phyloP scores from a whole-genome alignment of 2,329 filamentous ascomycete species.

The Ambrosiella cleistominuta region DNA sequence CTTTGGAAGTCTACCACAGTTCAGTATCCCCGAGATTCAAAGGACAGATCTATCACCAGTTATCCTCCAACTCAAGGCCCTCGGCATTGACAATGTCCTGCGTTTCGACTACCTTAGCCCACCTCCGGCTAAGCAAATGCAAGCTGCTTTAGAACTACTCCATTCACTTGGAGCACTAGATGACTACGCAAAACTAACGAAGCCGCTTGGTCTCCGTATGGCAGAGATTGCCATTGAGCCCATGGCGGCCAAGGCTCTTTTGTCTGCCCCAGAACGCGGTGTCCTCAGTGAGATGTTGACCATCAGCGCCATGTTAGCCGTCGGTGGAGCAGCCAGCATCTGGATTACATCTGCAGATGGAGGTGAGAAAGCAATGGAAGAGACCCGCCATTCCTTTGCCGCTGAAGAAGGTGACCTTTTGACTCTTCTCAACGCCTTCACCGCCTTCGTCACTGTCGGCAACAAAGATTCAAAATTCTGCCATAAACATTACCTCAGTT shows the following conservation, averaged over 20 bases:
- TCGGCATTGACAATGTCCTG: conserved; percentile 87
- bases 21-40: conserved; percentile 78
- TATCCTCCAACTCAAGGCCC: conserved; percentile 78
- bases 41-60: conserved; percentile 77
- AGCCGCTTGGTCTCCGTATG: conserved; percentile 76
- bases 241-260: conserved; percentile 82
- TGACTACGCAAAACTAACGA: conserved; percentile 76
- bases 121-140: conserved; percentile 69
- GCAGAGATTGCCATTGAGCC: conserved; percentile 85
- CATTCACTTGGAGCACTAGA: conserved; percentile 77
- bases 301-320: conserved; percentile 84
- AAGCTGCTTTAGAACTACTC: conserved; percentile 72
- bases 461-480: conserved; percentile 76
- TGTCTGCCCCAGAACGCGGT: conserved; percentile 55
- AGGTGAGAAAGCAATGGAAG: conserved; percentile 59
- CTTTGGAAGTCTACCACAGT: conserved; percentile 47
- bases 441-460: conserved; percentile 68
- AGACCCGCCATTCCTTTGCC: conserved; percentile 62
- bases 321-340: conserved; percentile 44
- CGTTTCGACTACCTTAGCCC: conserved; percentile 79
- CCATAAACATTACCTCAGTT: conserved; percentile 72
- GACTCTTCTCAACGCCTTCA: conserved; percentile 84
- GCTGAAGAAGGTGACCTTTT: conserved; percentile 88
- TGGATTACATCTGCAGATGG: conserved; percentile 62
- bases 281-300: conserved; percentile 76